Percentiles rank a stretch among this genome's conserved stretches.
These are phyloP conservation scores for Komagataella mondaviorum DNA, from an alignment of 805 yeast genomes.

Conservation along the genomic window DNA sequence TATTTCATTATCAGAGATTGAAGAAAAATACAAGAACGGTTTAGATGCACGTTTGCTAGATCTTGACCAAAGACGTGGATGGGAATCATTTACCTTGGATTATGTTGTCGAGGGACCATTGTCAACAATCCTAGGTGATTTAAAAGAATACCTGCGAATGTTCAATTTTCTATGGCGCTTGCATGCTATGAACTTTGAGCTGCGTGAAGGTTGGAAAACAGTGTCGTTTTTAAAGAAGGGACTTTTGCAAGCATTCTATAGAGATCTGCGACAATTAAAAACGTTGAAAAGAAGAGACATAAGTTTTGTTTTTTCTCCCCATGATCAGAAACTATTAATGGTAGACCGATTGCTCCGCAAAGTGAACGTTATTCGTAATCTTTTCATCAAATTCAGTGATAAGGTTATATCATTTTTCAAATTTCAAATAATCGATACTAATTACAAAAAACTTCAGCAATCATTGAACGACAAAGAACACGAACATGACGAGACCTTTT, in stretches of 20 bases:
- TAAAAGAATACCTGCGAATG: slow-evolving; percentile 55
- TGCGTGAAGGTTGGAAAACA: slow-evolving; percentile 34
- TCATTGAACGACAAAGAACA: slow-evolving; percentile 7
- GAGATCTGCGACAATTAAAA: slow-evolving; percentile 7
- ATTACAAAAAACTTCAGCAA: slow-evolving; percentile 14
- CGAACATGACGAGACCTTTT: slow-evolving; percentile 5
- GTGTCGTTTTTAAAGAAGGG: slow-evolving; percentile 18
- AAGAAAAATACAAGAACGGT: slow-evolving; percentile 29
- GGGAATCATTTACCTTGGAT: slow-evolving; percentile 89
- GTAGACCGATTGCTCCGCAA: slow-evolving; percentile 13
- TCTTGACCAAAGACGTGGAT: slow-evolving; percentile 58
- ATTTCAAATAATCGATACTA: slow-evolving; percentile 31
- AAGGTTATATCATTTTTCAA: slow-evolving; percentile 26
- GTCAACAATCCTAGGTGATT: slow-evolving; percentile 40
- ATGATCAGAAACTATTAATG: slow-evolving; percentile 9
- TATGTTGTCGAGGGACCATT: slow-evolving; percentile 43
- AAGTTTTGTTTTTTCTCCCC: slow-evolving; percentile 2
- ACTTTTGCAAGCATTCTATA: slow-evolving; percentile 6
- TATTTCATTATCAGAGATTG: slow-evolving; percentile 37
- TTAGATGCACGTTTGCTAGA: slow-evolving; percentile 79
- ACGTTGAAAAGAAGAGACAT: slow-evolving; percentile 4
- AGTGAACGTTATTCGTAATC: slow-evolving; percentile 23
- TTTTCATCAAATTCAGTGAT: slow-evolving; percentile 26
- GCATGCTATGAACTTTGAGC: slow-evolving; percentile 42
- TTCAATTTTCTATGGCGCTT: slow-evolving; percentile 82